These are phyloP conservation scores for Fusarium armeniacum DNA, from an alignment of 2,329 filamentous ascomycete species.

Conservation along the genomic window DNA sequence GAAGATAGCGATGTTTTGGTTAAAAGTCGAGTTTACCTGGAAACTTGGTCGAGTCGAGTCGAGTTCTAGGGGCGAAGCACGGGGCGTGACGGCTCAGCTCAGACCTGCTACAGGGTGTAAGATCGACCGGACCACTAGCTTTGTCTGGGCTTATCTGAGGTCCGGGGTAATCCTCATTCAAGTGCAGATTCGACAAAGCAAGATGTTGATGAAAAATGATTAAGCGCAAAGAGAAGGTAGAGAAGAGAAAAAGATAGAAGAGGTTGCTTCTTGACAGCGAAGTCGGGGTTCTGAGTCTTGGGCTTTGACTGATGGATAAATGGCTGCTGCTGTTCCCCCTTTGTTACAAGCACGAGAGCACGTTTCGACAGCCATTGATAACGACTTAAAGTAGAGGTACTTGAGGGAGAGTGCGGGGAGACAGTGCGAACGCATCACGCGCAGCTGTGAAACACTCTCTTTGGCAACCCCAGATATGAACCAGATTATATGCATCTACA, in stretches of 20 bases:
- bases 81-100: constrained; percentile 16
- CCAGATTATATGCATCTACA: not conserved
- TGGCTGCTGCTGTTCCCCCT: constrained; percentile 22
- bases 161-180: constrained; percentile 30
- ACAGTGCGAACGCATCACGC: constrained; percentile 45
- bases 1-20: constrained; percentile 20
- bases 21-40: constrained; percentile 21
- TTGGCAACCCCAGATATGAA: not conserved
- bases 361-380: constrained; percentile 40
- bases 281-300: constrained; percentile 39
- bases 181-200: constrained; percentile 8
- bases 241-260: constrained; percentile 30
- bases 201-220: constrained; percentile 16
- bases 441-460: constrained; percentile 8
- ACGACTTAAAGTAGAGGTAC: constrained; percentile 42
- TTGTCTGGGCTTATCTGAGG: constrained; percentile 45
- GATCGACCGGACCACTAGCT: constrained; percentile 30
- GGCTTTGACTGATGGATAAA: constrained; percentile 29
- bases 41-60: constrained; percentile 30
- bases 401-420: constrained; percentile 3
- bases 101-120: constrained; percentile 19
- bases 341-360: constrained; percentile 50
- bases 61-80: constrained; percentile 35
- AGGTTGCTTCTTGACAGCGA: constrained; percentile 40
- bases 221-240: constrained; percentile 23